These are phyloP conservation scores for Solanum chacoense DNA, from an alignment of 305 asterid species.

Conservation along the genomic window DNA sequence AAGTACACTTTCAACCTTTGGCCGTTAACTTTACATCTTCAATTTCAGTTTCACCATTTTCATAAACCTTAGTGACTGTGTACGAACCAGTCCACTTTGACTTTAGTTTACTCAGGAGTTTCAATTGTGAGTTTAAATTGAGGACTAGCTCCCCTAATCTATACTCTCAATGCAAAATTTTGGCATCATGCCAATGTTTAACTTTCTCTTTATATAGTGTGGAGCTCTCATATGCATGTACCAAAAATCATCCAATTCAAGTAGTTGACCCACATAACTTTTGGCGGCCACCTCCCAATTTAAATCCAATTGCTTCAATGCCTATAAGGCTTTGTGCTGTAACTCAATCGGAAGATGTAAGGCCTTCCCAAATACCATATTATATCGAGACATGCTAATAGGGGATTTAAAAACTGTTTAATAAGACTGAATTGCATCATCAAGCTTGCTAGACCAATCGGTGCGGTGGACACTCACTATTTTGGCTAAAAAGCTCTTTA, in stretches of 20 bases:
- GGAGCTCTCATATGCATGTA: background rate
- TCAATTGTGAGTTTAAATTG: too few species aligned
- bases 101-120: too few species aligned
- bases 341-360: too few species aligned
- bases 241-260: background rate
- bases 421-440: background rate
- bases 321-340: too few species aligned
- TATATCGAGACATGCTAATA: background rate
- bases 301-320: too few species aligned
- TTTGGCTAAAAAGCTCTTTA: background rate
- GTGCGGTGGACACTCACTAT: background rate
- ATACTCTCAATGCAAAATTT: background rate
- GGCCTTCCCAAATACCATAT: background rate
- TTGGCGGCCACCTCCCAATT: too few species aligned
- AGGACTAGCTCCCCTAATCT: background rate
- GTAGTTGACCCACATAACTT: background rate
- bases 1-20: background rate
- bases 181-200: background rate
- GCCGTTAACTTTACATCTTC: background rate
- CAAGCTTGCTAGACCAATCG: background rate
- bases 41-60: background rate
- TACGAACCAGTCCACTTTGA: background rate
- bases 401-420: background rate
- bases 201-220: background rate
- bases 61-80: background rate